phyloP scores from a whole-genome alignment of 1,284 basidiomycete species.

The Heterobasidion parviporum region DNA sequence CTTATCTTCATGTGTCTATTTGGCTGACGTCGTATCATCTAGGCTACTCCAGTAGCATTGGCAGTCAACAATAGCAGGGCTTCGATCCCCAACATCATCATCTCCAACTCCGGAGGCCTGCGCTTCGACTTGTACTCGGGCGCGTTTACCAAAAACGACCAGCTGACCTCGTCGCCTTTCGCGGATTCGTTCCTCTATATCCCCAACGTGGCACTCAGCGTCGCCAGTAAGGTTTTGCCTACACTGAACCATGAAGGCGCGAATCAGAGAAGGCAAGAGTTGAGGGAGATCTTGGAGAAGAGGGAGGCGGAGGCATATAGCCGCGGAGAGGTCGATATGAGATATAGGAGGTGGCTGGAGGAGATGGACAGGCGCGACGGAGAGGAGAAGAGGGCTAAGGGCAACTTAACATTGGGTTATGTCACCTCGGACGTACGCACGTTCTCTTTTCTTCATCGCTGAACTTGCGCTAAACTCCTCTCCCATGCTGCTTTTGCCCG shows the following conservation, averaged over 20 bases:
- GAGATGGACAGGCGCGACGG: constrained; percentile 38
- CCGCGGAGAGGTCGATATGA: constrained; percentile 41
- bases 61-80: constrained; percentile 54
- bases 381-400: constrained; percentile 26
- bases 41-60: constrained; percentile 50
- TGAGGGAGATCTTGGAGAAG: constrained; percentile 16
- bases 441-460: background rate
- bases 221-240: constrained; percentile 46
- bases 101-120: constrained; percentile 68
- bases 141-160: constrained; percentile 71
- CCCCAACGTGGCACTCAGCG: constrained; percentile 35
- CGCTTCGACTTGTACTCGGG: constrained; percentile 69
- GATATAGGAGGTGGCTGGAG: constrained; percentile 46
- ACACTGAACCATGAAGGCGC: constrained; percentile 37
- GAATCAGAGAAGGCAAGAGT: constrained; percentile 21
- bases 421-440: constrained; percentile 60
- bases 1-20: background rate
- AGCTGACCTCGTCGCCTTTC: constrained; percentile 66
- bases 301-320: constrained; percentile 35
- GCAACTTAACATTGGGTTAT: constrained; percentile 59
- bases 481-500: background rate
- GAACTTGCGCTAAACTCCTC: background rate
- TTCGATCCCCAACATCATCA: constrained; percentile 55
- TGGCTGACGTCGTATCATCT: background rate
- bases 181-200: constrained; percentile 53